Percentiles rank a stretch among this genome's conserved stretches.
Evolutionary conservation across 1,284 basidiomycete species (phyloP).

Genomic region (Ceratobasidium sp.): DNA sequence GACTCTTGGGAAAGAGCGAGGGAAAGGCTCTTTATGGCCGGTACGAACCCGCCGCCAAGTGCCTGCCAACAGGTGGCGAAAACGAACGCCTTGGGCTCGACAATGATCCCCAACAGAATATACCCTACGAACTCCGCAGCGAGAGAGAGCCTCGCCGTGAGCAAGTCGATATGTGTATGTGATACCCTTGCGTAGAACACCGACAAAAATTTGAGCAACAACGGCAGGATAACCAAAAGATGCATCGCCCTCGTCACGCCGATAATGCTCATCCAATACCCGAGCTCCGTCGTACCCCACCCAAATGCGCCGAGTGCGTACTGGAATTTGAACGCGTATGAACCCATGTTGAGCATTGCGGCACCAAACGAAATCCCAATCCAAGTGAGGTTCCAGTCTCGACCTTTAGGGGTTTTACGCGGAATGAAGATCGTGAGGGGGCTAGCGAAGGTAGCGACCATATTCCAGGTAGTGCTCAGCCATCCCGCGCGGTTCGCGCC

Average conservation of each 20-base stretch:
- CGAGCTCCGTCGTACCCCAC: constrained; percentile 80
- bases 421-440: constrained; percentile 79
- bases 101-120: constrained; percentile 64
- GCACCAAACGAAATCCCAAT: constrained; percentile 72
- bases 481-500: constrained; percentile 41
- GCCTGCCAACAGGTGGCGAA: constrained; percentile 63
- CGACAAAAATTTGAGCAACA: constrained; percentile 55
- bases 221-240: constrained; percentile 75
- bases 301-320: constrained; percentile 75
- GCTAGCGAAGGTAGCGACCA: constrained; percentile 64
- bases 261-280: constrained; percentile 78
- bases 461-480: background rate
- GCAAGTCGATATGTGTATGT: constrained; percentile 67
- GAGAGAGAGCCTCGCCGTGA: constrained; percentile 70
- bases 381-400: constrained; percentile 79
- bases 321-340: constrained; percentile 75
- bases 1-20: constrained; percentile 69
- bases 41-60: constrained; percentile 71
- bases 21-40: constrained; percentile 75
- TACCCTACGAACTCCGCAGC: constrained; percentile 71
- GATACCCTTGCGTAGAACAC: constrained; percentile 8
- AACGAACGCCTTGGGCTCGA: constrained; percentile 64
- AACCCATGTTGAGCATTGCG: constrained; percentile 62
- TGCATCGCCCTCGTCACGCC: constrained; percentile 72
- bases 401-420: constrained; percentile 54